Evolutionary conservation across 2,329 filamentous ascomycete species (phyloP).

Genomic region (Mollisiaceae sp.): DNA sequence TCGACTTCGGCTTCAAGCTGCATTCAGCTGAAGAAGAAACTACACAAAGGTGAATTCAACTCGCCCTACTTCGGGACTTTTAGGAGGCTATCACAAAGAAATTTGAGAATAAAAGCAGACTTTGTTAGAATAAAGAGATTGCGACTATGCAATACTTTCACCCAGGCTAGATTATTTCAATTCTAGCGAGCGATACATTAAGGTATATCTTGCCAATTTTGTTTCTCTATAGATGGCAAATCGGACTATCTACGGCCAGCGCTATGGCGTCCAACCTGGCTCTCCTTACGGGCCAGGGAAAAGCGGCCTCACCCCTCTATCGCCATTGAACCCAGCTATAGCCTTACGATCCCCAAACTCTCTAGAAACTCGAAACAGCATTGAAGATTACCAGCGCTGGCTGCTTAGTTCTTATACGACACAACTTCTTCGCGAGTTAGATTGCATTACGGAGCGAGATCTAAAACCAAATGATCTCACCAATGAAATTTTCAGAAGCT

Average conservation of each 20-base stretch:
- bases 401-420: background rate
- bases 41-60: too few species aligned
- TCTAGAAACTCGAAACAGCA: background rate
- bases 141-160: background rate
- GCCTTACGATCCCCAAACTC: background rate
- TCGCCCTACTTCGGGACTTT: background rate
- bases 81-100: background rate
- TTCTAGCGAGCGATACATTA: background rate
- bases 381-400: background rate
- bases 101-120: background rate
- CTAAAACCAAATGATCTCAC: background rate
- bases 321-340: background rate
- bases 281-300: background rate
- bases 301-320: background rate
- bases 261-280: background rate
- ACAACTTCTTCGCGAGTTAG: background rate
- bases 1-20: too few species aligned
- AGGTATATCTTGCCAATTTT: background rate
- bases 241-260: background rate
- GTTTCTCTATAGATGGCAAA: background rate
- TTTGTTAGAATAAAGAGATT: background rate
- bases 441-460: conserved; percentile 2
- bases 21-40: too few species aligned
- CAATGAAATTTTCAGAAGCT: background rate
- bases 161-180: background rate